These are phyloP conservation scores for Cochlearia excelsa DNA, from an alignment of 345 rosid species.

Conservation along the genomic window DNA sequence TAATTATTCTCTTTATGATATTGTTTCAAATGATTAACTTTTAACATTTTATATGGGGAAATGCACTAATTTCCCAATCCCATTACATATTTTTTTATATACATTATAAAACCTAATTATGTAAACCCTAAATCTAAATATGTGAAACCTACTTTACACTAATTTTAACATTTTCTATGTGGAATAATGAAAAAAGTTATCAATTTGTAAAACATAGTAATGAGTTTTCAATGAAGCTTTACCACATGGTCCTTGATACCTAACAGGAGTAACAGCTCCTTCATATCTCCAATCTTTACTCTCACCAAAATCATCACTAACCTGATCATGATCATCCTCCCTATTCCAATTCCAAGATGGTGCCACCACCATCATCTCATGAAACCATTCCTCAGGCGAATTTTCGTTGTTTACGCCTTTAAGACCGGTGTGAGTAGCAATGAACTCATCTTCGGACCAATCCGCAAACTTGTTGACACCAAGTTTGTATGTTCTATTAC, in stretches of 20 bases:
- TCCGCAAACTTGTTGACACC: constrained; percentile 47
- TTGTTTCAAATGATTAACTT: too few relatives aligned
- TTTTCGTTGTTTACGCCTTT: constrained; percentile 1
- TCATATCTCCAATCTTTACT: constrained; percentile 41
- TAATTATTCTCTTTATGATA: too few relatives aligned
- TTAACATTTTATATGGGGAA: too few relatives aligned
- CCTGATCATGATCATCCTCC: not conserved
- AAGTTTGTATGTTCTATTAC: constrained; percentile 38
- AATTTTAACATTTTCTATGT: too few relatives aligned
- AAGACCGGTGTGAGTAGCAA: constrained; percentile 37
- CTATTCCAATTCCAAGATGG: constrained; percentile 31
- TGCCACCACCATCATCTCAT: constrained; percentile 11
- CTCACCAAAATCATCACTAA: constrained; percentile 4
- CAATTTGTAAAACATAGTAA: constrained; percentile 6
- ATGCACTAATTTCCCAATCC: too few relatives aligned
- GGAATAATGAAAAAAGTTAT: not conserved
- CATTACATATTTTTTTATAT: not conserved
- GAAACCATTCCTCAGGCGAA: not conserved
- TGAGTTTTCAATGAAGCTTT: not conserved
- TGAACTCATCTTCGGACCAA: constrained; percentile 46
- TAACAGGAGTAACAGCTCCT: constrained; percentile 44
- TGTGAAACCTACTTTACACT: not conserved
- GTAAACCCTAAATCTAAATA: not conserved
- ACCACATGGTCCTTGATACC: constrained; percentile 45
- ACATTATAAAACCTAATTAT: not conserved